Evolutionary conservation across 371 early-diverging fungal genomes (phyloP).

Genomic region (Mucor plumbeus): DNA sequence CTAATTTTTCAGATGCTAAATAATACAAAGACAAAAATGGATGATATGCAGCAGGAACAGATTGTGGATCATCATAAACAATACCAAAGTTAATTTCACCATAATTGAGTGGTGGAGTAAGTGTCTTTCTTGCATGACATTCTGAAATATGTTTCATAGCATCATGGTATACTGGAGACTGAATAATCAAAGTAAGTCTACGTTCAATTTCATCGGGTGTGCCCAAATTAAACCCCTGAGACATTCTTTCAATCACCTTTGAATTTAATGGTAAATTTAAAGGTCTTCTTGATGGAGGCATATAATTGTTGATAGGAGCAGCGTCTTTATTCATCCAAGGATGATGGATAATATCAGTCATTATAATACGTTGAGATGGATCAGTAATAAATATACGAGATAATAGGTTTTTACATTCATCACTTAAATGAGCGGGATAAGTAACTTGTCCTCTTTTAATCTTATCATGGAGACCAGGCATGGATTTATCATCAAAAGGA

Average conservation of each 20-base stretch:
- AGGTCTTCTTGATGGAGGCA: conserved; percentile 70
- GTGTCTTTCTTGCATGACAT: conserved; percentile 14
- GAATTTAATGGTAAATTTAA: conserved; percentile 71
- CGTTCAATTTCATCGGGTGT: conserved; percentile 69
- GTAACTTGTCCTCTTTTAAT: conserved; percentile 85
- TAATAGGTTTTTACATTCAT: conserved; percentile 79
- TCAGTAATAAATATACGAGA: conserved; percentile 80
- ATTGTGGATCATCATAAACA: conserved; percentile 48
- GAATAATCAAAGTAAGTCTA: conserved; percentile 62
- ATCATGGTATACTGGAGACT: conserved; percentile 39
- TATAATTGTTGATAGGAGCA: conserved; percentile 62
- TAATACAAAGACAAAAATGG: conserved; percentile 87
- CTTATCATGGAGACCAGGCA: conserved; percentile 91
- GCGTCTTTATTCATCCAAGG: conserved; percentile 86
- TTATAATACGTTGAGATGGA: conserved; percentile 72
- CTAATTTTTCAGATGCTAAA: conserved; percentile 78
- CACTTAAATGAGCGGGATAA: conserved; percentile 84
- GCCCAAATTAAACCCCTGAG: conserved; percentile 84
- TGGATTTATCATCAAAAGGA: conserved; percentile 95
- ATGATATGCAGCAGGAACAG: conserved; percentile 57
- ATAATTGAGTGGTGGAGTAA: conserved; percentile 10
- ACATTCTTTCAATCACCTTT: conserved; percentile 78
- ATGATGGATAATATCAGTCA: conserved; percentile 79
- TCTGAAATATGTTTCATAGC: conserved; percentile 32
- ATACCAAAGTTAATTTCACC: conserved; percentile 15